Evolutionary conservation across 2,329 filamentous ascomycete species (phyloP).

Genomic region (Bipolaris bicolor): DNA sequence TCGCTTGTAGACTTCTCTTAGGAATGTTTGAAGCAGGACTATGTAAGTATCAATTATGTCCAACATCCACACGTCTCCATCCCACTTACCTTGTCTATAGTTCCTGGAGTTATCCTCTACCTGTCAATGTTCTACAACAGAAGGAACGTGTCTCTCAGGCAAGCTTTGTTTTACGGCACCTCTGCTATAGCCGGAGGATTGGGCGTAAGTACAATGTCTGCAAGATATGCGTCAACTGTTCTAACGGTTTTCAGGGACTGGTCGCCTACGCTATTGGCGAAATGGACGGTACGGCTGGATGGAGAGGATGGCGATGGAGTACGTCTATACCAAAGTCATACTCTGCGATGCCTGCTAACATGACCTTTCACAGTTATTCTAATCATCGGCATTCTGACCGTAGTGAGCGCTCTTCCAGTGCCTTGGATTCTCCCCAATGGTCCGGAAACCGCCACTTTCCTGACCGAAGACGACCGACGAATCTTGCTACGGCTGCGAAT

Average conservation of each 20-base stretch:
- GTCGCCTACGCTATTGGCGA: conserved; percentile 39
- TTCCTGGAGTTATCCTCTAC: conserved; percentile 37
- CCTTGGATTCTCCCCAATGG: conserved; percentile 61
- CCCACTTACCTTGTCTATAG: too few relatives aligned
- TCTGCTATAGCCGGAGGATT: conserved; percentile 62
- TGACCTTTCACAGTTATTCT: conserved; percentile 24
- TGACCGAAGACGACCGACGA: conserved; percentile 33
- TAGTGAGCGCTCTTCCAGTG: conserved; percentile 50
- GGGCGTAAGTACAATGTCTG: conserved; percentile 39
- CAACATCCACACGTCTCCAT: too few relatives aligned
- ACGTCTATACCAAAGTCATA: background rate
- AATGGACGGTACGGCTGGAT: conserved; percentile 29
- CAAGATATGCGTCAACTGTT: background rate
- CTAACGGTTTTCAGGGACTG: conserved; percentile 18
- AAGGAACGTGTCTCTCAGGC: conserved; percentile 57
- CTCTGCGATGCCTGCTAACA: background rate
- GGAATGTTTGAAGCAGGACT: conserved; percentile 40
- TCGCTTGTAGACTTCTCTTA: conserved; percentile 37
- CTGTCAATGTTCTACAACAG: conserved; percentile 39
- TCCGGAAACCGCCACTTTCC: conserved; percentile 43
- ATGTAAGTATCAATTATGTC: background rate
- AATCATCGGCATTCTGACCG: conserved; percentile 39
- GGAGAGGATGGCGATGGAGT: conserved; percentile 38
- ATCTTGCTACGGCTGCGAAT: conserved; percentile 28
- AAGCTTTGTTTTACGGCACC: conserved; percentile 60